Evolutionary conservation across 2,329 filamentous ascomycete genomes (phyloP), one percentile per base, ranked within the genome.

Genomic region (Pyrenophora teres): DNA sequence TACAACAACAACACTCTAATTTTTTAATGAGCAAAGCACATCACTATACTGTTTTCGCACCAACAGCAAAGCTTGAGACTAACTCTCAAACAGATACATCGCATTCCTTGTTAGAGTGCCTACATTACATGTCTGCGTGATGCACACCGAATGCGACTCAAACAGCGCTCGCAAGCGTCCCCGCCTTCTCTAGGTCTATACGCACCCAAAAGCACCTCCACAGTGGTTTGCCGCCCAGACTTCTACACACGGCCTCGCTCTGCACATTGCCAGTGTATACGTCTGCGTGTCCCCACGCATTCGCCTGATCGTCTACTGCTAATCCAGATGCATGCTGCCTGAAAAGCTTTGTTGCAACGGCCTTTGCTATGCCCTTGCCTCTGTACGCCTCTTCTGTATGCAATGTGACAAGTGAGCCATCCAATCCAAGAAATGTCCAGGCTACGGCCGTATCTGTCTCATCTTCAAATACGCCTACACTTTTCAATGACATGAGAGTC

Each of bases 1-100:
- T 77, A 79, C 80, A 84, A 83, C 83, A 84, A 82, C 83, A 59
- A 65, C 61, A 86, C 83, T 87, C 83, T 87, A 86, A 86, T 87
- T 87, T 87, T 86, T 87, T 86, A 74, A 82, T 86, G 84, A 87
- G 68, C 70, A 60, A 30, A 31, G 12, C 30, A 9, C 35, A 19
- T 49, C 45, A 41, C 57, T 44, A 19, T 46, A n/a, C 9, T 30
- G 41, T 7, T 25, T 46, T 55, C 19, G 21, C 13, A 32, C 31
- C 32, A 32, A 23, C 37, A 12, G 13, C 32, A 35, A 33, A 36
- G 10, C 41, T 50, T 37, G 41, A 57, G 38, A 54, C 66, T 68
- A 59, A 68, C 63, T 51, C 41, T 46, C 31, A 46, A 52, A 50
- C 52, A 68, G 67, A 62, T 58, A 38, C 38, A 44, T 27, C 6